Evolutionary conservation across 352 stramenopile species (phyloP), one percentile per base, ranked within the genome.

Genomic region (Phytophthora sp.): DNA sequence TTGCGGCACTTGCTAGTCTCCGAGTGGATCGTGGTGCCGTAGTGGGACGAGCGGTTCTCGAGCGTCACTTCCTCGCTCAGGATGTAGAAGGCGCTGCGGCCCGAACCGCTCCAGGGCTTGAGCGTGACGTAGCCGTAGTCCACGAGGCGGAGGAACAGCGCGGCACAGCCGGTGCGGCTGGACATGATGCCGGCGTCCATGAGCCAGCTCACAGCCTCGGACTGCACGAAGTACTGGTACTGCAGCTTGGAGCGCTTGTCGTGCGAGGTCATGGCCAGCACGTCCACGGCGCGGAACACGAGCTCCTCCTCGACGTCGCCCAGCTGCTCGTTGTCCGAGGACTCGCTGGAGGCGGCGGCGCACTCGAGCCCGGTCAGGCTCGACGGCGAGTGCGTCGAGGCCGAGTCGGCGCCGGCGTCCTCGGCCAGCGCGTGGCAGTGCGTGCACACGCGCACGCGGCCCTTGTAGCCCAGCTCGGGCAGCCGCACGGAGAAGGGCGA

Each of bases 201-300:
- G 32, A 95, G 80, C 84, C 86, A 95, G 61, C 77, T 93, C 54
- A 95, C 82, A 13, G 86, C 84, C 46, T 95, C 86, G 12, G 84
- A 93, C 62, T 93, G 82, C 48, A 93, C 80, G 49, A 95, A 94
- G 68, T 92, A 92, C 56, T 90, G 77, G 74, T 92, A 94, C 69
- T 77, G 79, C 28, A 94, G 57, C 54, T 84, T 85, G n/a, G 77
- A 87, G 44, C 82, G 72, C 64, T 94, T 94, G 45, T 87, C 58
- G 11, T 55, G 78, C 44, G 86, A 89, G 32, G 89, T 72, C 8
- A 71, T 70, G n/a, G 75, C 78, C 59, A 94, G 74, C 43, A 89
- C 71, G 12, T 94, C 81, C 11, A 92, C 72, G 12, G 86, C 82
- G 15, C 64, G 51, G 42, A 84, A 75, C 17, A 92, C 52, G 7